These are phyloP conservation scores for Pseudogymnoascus sp. DNA, from an alignment of 2,329 filamentous ascomycete genomes.

Conservation along the genomic window DNA sequence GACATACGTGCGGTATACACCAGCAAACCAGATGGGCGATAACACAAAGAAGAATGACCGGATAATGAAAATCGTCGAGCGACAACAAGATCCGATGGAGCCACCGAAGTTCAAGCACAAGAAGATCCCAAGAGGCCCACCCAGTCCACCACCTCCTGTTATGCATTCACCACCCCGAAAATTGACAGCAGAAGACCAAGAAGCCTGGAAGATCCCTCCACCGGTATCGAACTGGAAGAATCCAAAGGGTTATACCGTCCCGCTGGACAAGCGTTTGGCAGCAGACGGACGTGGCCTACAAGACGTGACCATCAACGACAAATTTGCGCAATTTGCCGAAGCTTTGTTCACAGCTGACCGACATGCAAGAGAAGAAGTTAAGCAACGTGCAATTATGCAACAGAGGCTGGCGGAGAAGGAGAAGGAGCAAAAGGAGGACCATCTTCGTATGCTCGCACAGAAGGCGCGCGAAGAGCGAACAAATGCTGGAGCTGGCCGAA, in stretches of 20 bases:
- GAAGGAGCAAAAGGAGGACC: constrained; percentile 87
- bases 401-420: constrained; percentile 95
- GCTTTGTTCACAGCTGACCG: constrained; percentile 89
- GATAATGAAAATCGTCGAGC: constrained; percentile 97
- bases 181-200: constrained; percentile 91
- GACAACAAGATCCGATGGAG: constrained; percentile 90
- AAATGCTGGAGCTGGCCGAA: constrained; percentile 41
- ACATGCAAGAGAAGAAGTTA: constrained; percentile 91
- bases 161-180: constrained; percentile 94
- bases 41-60: constrained; percentile 78
- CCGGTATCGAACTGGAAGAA: constrained; percentile 99
- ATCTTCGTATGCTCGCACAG: constrained; percentile 77
- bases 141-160: constrained; percentile 84
- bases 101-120: constrained; percentile 99
- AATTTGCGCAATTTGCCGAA: constrained; percentile 93
- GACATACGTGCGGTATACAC: constrained; percentile 92
- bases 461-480: constrained; percentile 80
- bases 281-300: constrained; percentile 87
- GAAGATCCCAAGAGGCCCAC: constrained; percentile 89
- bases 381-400: constrained; percentile 88
- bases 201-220: constrained; percentile 87
- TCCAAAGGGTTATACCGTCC: constrained; percentile 94
- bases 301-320: constrained; percentile 95
- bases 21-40: constrained; percentile 94
- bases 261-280: constrained; percentile 88